Evolutionary conservation across 2,329 filamentous ascomycete species (phyloP), one percentile per base, ranked within the genome.

Genomic region (Xylariaceae sp.): DNA sequence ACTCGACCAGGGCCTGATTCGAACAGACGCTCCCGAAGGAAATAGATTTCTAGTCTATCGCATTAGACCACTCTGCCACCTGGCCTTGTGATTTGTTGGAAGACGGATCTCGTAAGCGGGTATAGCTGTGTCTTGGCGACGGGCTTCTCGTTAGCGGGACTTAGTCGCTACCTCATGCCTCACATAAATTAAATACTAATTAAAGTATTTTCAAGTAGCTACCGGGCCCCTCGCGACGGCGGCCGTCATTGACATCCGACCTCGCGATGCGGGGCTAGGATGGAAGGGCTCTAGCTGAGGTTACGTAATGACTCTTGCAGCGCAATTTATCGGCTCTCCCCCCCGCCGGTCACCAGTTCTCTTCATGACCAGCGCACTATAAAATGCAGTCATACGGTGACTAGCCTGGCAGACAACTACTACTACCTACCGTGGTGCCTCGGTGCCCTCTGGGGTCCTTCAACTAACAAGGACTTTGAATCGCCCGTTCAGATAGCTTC

Each of bases 391-490:
- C 23, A 30, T 30, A 30, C 23, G 23, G 23, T 30, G 23, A 30
- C 23, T 30, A 30, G 23, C 23, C 23, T 30, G 23, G 23, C 23
- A 30, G 23, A 30, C 23, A 30, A 30, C 23, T 30, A 4, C 39
- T 34, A 30, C 56, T 49, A 48, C 39, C 56, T 49, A 48, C 39
- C 61, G 63, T 65, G 61, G 57, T 59, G 53, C 55, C 60, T 61
- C 60, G 66, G 62, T 61, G 54, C 48, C 60, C 62, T 66, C 62
- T 63, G 69, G 72, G 71, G 69, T 70, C 64, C 67, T 64, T 48
- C 42, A n/a, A 18, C 34, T 15, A 48, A 39, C 47, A 15, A 34
- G 64, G 56, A 62, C 50, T 18, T 51, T 30, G 23, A 30, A 30
- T 48, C 30, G 44, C 51, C 51, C 45, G 49, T 53, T 55, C 59